A percentile compares a stretch with the other conserved stretches of the same genome.
phyloP scores from a whole-genome alignment of 2,329 filamentous ascomycete genomes.

The Plenodomus biglobosus region DNA sequence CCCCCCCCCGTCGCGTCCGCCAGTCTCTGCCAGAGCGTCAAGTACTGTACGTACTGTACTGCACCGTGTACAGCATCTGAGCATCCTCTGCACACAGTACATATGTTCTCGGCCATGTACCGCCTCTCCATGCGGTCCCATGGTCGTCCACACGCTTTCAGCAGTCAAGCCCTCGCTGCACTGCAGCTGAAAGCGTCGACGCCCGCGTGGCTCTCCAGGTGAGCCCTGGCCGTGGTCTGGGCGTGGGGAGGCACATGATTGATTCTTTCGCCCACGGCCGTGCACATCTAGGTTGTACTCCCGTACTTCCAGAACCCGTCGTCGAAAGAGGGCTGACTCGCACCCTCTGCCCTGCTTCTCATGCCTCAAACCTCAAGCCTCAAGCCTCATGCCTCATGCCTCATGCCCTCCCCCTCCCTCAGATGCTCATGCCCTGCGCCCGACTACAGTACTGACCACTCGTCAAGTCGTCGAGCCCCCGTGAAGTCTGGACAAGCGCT shows the following conservation, averaged over 20 bases:
- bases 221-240: slow-evolving; percentile 20
- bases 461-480: slow-evolving; percentile 6
- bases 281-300: slow-evolving; percentile 24
- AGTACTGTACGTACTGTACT: too few relatives aligned
- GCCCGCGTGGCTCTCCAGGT: slow-evolving; percentile 27
- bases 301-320: slow-evolving; percentile 40
- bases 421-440: too few relatives aligned
- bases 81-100: too few relatives aligned
- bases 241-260: slow-evolving; percentile 42
- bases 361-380: slow-evolving; percentile 1
- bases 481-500: slow-evolving; percentile 1
- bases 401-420: too few relatives aligned
- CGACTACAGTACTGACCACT: too few relatives aligned
- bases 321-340: slow-evolving; percentile 11
- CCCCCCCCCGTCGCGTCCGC: too few relatives aligned
- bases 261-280: slow-evolving; percentile 12
- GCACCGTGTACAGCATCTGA: too few relatives aligned
- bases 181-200: slow-evolving; percentile 17
- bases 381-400: slow-evolving; percentile 1
- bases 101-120: too few relatives aligned
- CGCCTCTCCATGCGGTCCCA: neutral
- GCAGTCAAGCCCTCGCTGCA: slow-evolving; percentile 8
- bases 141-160: slow-evolving; percentile 7
- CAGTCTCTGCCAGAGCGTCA: neutral
- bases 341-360: slow-evolving; percentile 9